Evolutionary conservation across 805 yeast species (phyloP).

Genomic region (Schwanniomyces pseudopolymorphus): DNA sequence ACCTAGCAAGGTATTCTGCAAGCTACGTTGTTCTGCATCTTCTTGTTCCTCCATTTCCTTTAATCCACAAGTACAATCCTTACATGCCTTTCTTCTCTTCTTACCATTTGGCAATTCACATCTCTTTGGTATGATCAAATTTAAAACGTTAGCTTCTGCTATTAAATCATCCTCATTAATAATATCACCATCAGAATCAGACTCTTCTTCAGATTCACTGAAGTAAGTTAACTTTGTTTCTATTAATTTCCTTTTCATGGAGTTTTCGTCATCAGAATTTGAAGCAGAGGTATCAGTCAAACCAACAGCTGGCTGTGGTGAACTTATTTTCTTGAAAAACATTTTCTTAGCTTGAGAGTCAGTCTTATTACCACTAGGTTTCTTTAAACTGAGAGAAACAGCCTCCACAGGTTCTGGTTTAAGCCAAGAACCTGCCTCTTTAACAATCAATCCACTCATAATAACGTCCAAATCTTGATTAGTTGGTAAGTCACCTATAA

Average conservation of each 20-base stretch:
- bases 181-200: conserved; percentile 34
- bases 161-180: conserved; percentile 42
- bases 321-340: conserved; percentile 13
- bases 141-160: conserved; percentile 23
- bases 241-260: conserved; percentile 44
- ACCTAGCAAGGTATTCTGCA: conserved; percentile 47
- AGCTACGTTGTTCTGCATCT: conserved; percentile 40
- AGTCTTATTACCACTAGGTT: conserved; percentile 15
- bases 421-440: conserved; percentile 48
- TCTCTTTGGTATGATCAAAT: conserved; percentile 56
- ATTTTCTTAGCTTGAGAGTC: conserved; percentile 12
- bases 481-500: conserved; percentile 53
- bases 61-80: conserved; percentile 96
- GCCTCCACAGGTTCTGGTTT: conserved; percentile 45
- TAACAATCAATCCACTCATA: conserved; percentile 61
- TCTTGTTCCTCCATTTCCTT: conserved; percentile 81
- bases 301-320: conserved; percentile 15
- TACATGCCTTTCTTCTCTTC: conserved; percentile 89
- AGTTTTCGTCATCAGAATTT: conserved; percentile 36
- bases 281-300: conserved; percentile 48
- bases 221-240: conserved; percentile 54
- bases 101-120: conserved; percentile 54
- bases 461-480: conserved; percentile 60
- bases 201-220: conserved; percentile 52
- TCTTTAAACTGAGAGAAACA: conserved; percentile 31